Percentiles rank a stretch among this genome's conserved stretches.
Conservation (phyloP, 106 monocot species). For the Chionographis japonica region DNA sequence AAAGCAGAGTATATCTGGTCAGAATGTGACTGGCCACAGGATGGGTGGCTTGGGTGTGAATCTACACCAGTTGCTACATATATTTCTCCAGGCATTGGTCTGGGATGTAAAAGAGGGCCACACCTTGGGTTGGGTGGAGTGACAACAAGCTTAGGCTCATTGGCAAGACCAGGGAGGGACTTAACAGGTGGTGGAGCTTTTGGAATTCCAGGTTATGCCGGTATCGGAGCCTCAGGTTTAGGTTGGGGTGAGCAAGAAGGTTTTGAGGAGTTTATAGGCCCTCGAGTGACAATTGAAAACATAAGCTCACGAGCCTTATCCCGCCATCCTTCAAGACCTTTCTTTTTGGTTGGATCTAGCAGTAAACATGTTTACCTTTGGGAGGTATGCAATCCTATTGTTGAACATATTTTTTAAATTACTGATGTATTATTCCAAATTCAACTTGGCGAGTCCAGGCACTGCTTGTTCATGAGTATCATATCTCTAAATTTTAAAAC, state of each 20-base stretch:
- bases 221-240: slow-evolving; percentile 78
- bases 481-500: too few species aligned
- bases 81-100: slow-evolving; percentile 60
- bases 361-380: slow-evolving; percentile 90
- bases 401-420: background rate
- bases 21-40: slow-evolving; percentile 75
- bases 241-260: slow-evolving; percentile 80
- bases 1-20: slow-evolving; percentile 67
- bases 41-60: slow-evolving; percentile 73
- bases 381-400: slow-evolving; percentile 56
- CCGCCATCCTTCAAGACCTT: slow-evolving; percentile 75
- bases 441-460: too few species aligned
- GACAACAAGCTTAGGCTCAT: slow-evolving; percentile 37
- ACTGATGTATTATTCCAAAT: background rate
- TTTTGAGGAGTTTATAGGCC: slow-evolving; percentile 53
- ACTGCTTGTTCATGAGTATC: too few species aligned
- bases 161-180: slow-evolving; percentile 70
- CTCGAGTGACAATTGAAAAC: slow-evolving; percentile 63
- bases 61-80: slow-evolving; percentile 57
- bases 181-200: slow-evolving; percentile 85
- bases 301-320: slow-evolving; percentile 61
- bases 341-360: slow-evolving; percentile 82
- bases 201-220: slow-evolving; percentile 97
- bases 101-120: slow-evolving; percentile 55
- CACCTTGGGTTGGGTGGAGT: slow-evolving; percentile 69